Evolutionary conservation across 441 rosid genomes (phyloP).

Genomic region (Populus hybrid): DNA sequence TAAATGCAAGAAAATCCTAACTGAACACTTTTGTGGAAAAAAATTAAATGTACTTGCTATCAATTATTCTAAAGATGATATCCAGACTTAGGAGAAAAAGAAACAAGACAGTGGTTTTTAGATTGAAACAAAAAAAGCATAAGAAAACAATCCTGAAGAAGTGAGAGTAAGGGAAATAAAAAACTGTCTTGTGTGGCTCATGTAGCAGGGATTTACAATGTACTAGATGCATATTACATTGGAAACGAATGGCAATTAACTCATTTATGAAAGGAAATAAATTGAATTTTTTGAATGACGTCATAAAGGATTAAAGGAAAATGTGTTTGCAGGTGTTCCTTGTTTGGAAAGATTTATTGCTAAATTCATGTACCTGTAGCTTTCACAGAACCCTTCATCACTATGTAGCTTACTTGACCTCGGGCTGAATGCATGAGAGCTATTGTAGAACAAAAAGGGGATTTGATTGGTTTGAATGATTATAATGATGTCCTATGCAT

Average conservation of each 20-base stretch:
- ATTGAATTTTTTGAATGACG: not conserved
- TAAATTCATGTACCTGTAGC: not conserved
- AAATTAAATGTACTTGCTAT: not conserved
- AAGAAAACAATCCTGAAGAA: not conserved
- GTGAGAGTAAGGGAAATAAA: not conserved
- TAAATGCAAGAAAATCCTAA: not conserved
- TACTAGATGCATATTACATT: not conserved
- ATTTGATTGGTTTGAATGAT: not conserved
- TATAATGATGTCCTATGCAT: not conserved
- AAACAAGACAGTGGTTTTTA: not conserved
- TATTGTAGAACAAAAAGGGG: not conserved
- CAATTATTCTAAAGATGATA: not conserved
- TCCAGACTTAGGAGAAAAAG: not conserved
- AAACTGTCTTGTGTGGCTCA: not conserved
- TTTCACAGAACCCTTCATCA: not conserved
- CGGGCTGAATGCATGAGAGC: not conserved
- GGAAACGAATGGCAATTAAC: not conserved
- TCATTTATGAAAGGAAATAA: not conserved
- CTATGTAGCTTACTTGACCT: not conserved
- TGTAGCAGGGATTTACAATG: not conserved
- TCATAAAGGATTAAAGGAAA: not conserved
- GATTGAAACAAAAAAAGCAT: not conserved
- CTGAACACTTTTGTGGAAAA: not conserved
- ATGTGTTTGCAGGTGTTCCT: not conserved
- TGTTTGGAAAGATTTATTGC: not conserved